A percentile compares a stretch with the other conserved stretches of the same genome.
Conservation (phyloP, 164 flowering plant species). For the Akebia trifoliata region DNA sequence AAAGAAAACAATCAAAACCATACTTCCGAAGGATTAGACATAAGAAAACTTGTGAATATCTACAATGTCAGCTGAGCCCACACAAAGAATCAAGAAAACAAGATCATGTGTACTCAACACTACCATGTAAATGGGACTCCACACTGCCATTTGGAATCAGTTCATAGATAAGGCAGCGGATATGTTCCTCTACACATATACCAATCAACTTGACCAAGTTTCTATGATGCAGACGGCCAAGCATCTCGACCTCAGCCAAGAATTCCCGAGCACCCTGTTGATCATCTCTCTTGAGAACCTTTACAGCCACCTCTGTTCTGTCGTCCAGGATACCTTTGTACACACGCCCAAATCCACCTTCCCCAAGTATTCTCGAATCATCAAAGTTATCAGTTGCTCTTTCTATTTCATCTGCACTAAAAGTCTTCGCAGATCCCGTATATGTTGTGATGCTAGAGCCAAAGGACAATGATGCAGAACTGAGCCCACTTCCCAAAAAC, state of each 20-base stretch:
- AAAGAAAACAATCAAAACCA: background rate
- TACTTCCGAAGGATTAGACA: background rate
- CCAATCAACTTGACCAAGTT: constrained; percentile 95
- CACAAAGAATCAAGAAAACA: background rate
- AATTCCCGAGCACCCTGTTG: constrained; percentile 88
- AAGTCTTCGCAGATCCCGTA: constrained; percentile 77
- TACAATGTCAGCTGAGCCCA: too few species aligned
- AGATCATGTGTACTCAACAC: background rate
- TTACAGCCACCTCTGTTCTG: constrained; percentile 76
- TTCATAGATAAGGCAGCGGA: constrained; percentile 82
- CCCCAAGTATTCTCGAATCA: constrained; percentile 66
- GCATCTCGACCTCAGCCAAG: constrained; percentile 97
- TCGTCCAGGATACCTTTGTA: constrained; percentile 81
- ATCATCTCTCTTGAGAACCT: constrained; percentile 83
- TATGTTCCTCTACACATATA: constrained; percentile 70
- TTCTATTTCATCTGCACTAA: constrained; percentile 57
- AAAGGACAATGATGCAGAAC: constrained; percentile 62
- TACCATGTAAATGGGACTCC: constrained; percentile 95
- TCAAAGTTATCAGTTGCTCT: constrained; percentile 71
- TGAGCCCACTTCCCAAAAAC: constrained; percentile 44
- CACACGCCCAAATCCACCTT: constrained; percentile 97
- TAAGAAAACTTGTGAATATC: too few species aligned
- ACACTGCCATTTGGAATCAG: constrained; percentile 94
- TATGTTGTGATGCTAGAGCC: constrained; percentile 74
- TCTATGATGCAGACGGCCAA: constrained; percentile 90